Percentiles rank a stretch among this genome's conserved stretches.
Conservation (phyloP, 306 rosid species). For the Quercus alba region DNA sequence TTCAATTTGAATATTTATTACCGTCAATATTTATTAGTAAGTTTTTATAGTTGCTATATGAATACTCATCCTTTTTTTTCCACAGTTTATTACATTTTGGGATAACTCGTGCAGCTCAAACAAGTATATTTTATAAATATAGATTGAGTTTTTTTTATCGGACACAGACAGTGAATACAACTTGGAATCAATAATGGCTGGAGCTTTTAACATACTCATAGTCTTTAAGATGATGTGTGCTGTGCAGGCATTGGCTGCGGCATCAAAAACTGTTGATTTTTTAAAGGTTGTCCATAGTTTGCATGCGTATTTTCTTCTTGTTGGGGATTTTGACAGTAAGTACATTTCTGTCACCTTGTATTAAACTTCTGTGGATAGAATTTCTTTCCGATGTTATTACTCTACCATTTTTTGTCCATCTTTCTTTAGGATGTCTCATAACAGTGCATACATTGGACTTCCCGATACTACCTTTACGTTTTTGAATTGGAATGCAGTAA, state of each 20-base stretch:
- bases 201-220: conserved; percentile 7
- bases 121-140: neutral
- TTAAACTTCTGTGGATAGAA: conserved; percentile 6
- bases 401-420: neutral
- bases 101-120: neutral
- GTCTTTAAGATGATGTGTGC: conserved; percentile 21
- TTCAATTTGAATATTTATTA: neutral
- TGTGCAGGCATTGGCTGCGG: conserved; percentile 94
- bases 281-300: conserved; percentile 84
- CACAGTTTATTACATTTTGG: neutral
- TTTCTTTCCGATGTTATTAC: neutral
- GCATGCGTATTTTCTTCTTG: conserved; percentile 84
- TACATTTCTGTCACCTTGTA: conserved; percentile 22
- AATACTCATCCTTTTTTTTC: neutral
- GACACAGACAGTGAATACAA: neutral
- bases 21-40: neutral
- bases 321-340: conserved; percentile 87
- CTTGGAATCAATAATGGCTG: conserved; percentile 19
- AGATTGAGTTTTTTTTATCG: neutral
- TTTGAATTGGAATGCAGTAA: neutral
- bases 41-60: neutral
- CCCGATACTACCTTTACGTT: neutral
- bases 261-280: conserved; percentile 91
- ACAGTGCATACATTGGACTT: neutral
- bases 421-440: neutral